These are phyloP conservation scores for Pseudocercospora macadamiae DNA, from an alignment of 2,329 filamentous ascomycete genomes.

Conservation along the genomic window DNA sequence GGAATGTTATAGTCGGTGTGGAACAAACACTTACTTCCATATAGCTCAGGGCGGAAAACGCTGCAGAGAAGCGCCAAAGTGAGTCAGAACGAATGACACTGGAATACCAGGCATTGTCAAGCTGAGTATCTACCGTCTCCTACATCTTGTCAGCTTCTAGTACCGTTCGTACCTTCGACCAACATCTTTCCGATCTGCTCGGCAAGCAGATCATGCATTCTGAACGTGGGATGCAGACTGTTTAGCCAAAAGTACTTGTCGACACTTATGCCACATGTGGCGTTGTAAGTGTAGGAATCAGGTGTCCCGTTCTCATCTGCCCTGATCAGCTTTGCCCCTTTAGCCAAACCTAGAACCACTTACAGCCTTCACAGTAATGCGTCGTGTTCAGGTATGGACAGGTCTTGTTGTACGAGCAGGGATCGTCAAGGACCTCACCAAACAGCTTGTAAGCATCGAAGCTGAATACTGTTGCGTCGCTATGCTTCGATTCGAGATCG, in stretches of 20 bases:
- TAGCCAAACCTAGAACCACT: no score
- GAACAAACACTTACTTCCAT: no score
- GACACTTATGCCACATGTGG: conserved; percentile 57
- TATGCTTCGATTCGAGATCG: conserved; percentile 42
- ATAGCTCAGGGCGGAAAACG: no score
- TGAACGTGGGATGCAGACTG: conserved; percentile 64
- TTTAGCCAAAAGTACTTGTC: conserved; percentile 70
- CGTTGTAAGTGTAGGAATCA: conserved; percentile 42
- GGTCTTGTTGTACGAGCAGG: conserved; percentile 54
- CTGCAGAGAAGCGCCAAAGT: no score
- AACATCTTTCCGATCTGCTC: conserved; percentile 46
- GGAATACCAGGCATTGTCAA: no score
- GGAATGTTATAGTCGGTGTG: no score
- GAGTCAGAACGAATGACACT: no score
- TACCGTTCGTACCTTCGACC: conserved; percentile 9
- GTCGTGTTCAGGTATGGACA: conserved; percentile 59
- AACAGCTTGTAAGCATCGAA: conserved; percentile 60
- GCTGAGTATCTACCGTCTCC: no score
- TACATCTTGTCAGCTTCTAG: no score
- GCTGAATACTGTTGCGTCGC: conserved; percentile 54
- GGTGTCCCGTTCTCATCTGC: conserved; percentile 52
- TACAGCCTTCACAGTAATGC: conserved; percentile 54
- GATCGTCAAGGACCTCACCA: conserved; percentile 56
- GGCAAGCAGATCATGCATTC: conserved; percentile 64
- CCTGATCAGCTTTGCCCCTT: no score